phyloP scores from a whole-genome alignment of 106 monocot species.

The Amphibolis antarctica region DNA sequence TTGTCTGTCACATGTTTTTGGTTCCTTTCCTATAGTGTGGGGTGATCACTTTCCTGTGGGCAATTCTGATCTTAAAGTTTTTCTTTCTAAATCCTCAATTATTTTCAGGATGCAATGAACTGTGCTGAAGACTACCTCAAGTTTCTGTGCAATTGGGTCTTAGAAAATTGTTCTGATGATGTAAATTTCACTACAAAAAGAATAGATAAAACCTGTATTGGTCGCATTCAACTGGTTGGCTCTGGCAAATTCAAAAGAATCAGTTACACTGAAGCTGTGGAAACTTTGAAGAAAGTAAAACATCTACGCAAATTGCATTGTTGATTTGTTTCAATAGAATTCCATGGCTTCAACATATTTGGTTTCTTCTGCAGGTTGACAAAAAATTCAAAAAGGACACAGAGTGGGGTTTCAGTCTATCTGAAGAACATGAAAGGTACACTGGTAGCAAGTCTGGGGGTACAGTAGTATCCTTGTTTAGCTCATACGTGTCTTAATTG shows the following conservation, averaged over 20 bases:
- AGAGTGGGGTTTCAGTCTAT: constrained; percentile 48
- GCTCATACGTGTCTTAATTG: too few relatives aligned
- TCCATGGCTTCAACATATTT: neutral
- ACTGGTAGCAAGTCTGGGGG: neutral
- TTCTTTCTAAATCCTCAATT: neutral
- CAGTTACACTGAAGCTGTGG: constrained; percentile 62
- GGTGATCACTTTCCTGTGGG: too few relatives aligned
- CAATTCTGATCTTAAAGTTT: too few relatives aligned
- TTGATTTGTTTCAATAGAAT: neutral
- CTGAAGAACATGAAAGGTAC: constrained; percentile 58
- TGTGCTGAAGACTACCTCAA: constrained; percentile 75
- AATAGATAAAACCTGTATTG: constrained; percentile 27
- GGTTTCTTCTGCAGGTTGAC: constrained; percentile 9
- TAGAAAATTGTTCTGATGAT: constrained; percentile 43
- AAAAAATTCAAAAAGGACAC: constrained; percentile 27
- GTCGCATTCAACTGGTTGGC: constrained; percentile 27
- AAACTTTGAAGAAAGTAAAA: constrained; percentile 49
- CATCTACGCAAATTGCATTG: neutral
- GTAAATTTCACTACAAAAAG: constrained; percentile 34
- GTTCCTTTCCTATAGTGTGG: too few relatives aligned
- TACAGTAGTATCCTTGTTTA: neutral
- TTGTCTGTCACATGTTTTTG: too few relatives aligned
- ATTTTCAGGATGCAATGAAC: constrained; percentile 55
- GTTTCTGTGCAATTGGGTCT: constrained; percentile 33
- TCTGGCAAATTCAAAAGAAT: constrained; percentile 38